These are phyloP conservation scores for Talaromyces amestolkiae DNA, from an alignment of 2,329 filamentous ascomycete genomes.

Conservation along the genomic window DNA sequence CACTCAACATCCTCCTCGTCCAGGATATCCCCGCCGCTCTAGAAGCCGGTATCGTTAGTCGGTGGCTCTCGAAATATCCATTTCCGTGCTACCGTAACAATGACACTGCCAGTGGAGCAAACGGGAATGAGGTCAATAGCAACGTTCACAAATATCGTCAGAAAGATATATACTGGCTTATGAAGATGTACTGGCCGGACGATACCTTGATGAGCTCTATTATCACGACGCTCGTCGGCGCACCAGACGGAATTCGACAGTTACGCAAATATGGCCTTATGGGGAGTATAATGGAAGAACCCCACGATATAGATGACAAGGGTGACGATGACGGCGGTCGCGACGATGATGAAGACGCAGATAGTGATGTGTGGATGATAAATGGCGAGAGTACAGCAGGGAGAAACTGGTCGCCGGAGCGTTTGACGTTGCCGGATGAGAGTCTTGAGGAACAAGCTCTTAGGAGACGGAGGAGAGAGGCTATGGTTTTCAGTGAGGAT, in stretches of 20 bases:
- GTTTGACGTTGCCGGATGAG: constrained; percentile 32
- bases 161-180: constrained; percentile 41
- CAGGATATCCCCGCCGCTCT: constrained; percentile 59
- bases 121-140: neutral
- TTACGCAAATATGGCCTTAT: constrained; percentile 44
- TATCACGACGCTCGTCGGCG: constrained; percentile 37
- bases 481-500: constrained; percentile 89
- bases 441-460: constrained; percentile 62
- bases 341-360: constrained; percentile 53
- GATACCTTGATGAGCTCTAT: constrained; percentile 47
- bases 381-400: constrained; percentile 53
- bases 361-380: constrained; percentile 53
- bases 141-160: constrained; percentile 28
- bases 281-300: constrained; percentile 45
- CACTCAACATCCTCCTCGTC: constrained; percentile 62
- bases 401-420: constrained; percentile 34
- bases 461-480: constrained; percentile 74
- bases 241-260: constrained; percentile 41
- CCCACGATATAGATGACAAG: constrained; percentile 39
- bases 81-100: constrained; percentile 59
- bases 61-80: constrained; percentile 71
- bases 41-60: constrained; percentile 64
- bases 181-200: constrained; percentile 43
- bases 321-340: constrained; percentile 45
- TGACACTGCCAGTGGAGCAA: constrained; percentile 31